phyloP scores from a whole-genome alignment of 2,329 filamentous ascomycete species.

The Microsporum ferrugineum region DNA sequence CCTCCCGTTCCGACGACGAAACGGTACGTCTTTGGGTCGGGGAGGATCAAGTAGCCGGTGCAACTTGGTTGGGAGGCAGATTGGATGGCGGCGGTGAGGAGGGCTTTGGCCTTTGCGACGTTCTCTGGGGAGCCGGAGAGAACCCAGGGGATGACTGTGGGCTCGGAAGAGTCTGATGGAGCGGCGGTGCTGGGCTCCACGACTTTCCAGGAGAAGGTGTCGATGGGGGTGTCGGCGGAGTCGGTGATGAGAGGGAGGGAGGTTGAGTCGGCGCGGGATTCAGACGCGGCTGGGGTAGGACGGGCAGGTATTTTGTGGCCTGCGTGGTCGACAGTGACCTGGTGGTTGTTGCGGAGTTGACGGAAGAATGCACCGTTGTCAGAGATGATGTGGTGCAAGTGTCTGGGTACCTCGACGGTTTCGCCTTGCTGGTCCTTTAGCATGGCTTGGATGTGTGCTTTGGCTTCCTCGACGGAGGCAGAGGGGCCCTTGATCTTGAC shows the following conservation, averaged over 20 bases:
- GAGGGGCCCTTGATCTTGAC: slow-evolving; percentile 77
- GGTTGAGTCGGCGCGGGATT: slow-evolving; percentile 39
- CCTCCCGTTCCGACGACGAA: slow-evolving; percentile 83
- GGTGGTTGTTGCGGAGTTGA: slow-evolving; percentile 69
- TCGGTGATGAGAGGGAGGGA: slow-evolving; percentile 89
- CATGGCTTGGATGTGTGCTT: slow-evolving; percentile 64
- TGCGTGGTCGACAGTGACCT: slow-evolving; percentile 83
- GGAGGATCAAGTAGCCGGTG: slow-evolving; percentile 78
- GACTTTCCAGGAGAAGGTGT: slow-evolving; percentile 72
- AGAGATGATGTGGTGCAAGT: slow-evolving; percentile 65
- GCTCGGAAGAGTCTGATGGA: slow-evolving; percentile 19
- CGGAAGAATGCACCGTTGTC: slow-evolving; percentile 94
- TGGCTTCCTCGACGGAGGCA: slow-evolving; percentile 69
- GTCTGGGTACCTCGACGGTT: slow-evolving; percentile 70
- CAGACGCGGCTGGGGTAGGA: slow-evolving; percentile 38
- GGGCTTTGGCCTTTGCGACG: slow-evolving; percentile 67
- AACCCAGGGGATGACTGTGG: slow-evolving; percentile 61
- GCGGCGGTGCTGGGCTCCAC: slow-evolving; percentile 42
- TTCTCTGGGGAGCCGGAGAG: slow-evolving; percentile 68
- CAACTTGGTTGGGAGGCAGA: slow-evolving; percentile 41
- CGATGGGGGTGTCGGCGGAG: slow-evolving; percentile 52
- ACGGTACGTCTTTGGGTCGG: slow-evolving; percentile 79
- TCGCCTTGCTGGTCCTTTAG: slow-evolving; percentile 81
- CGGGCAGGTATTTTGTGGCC: slow-evolving; percentile 66
- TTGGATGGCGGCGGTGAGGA: slow-evolving; percentile 61